Evolutionary conservation across 441 rosid genomes (phyloP).

Genomic region (Populus hybrid): DNA sequence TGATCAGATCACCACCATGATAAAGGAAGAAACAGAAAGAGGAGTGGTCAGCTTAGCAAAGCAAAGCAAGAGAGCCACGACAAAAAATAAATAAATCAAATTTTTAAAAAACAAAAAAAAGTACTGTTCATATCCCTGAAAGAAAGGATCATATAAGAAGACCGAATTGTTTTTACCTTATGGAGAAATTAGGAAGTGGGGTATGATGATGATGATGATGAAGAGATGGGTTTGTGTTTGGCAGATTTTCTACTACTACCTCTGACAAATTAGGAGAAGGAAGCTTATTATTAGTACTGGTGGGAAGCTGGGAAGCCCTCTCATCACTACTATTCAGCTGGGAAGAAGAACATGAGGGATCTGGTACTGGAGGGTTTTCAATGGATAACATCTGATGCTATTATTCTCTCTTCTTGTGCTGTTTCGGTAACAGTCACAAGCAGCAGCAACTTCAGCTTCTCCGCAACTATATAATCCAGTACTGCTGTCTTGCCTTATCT

Average conservation of each 20-base stretch:
- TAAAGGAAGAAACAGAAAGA: not conserved
- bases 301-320: slow-evolving; percentile 41
- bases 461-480: slow-evolving; percentile 10
- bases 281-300: not conserved
- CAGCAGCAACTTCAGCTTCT: slow-evolving; percentile 26
- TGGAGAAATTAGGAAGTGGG: slow-evolving; percentile 70
- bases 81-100: not conserved
- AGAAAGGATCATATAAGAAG: slow-evolving; percentile 15
- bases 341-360: slow-evolving; percentile 57
- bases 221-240: slow-evolving; percentile 20
- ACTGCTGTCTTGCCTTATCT: slow-evolving; percentile 32
- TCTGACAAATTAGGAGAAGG: not conserved
- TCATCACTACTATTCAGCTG: slow-evolving; percentile 43
- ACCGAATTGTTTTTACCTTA: slow-evolving; percentile 50
- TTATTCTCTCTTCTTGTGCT: slow-evolving; percentile 67
- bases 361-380: slow-evolving; percentile 71
- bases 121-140: slow-evolving; percentile 16
- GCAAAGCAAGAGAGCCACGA: slow-evolving; percentile 19
- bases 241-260: slow-evolving; percentile 49
- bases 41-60: slow-evolving; percentile 12
- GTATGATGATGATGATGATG: slow-evolving; percentile 27
- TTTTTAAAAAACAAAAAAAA: not conserved
- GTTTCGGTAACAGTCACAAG: slow-evolving; percentile 62
- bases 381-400: slow-evolving; percentile 92
- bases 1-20: slow-evolving; percentile 12